Base-by-base conservation (phyloP, 768 basidiomycete species). In the Cubamyces lactineus region DNA sequence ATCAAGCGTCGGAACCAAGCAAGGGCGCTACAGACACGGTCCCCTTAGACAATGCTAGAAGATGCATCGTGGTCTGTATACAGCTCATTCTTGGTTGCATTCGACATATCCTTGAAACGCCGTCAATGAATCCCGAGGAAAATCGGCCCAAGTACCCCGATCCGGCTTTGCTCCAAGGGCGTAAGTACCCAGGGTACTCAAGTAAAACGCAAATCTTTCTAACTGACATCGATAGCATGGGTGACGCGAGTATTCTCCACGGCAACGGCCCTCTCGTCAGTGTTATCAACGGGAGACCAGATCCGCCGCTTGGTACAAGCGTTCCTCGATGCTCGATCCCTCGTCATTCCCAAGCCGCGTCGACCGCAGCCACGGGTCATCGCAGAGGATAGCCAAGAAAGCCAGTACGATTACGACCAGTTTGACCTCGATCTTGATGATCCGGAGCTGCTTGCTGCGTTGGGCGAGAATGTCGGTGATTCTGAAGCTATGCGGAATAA, bases 321-420 rank as follows among this genome's bases (percentile, higher is more conserved):
- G 0, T 87, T 91, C 68, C 80, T 95, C 12, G 76, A 86, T 59
- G 82, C 80, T 17, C 80, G 91, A 38, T 69, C 74, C 13, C 72
- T 64, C 13, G 79, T 80, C 30, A 66, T 89, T 26, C 85, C 85
- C 11, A 67, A 57, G 47, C 73, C 73, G 19, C 80, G 78, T 0
- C 71, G 74, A 28, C 79, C 74, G 1, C 63, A 47, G 0, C 53
- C 48, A 0, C 74, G 74, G 6, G 61, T 70, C 4, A 62, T 72
- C 15, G 8, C 57, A 13, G 71, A 70, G 17, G 83, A 82, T 40
- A 81, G 80, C 46, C 84, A 85, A 67, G 92, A 93, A 62, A 92
- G 88, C 64, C 91, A 95, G 69, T 91, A 93, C 58, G 86, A 88
- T 54, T 94, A 86, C 64, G 84, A 81, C 16, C 76, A 77, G 46